phyloP scores from a whole-genome alignment of 176 grass and related monocot species.

The Zoysia japonica region DNA sequence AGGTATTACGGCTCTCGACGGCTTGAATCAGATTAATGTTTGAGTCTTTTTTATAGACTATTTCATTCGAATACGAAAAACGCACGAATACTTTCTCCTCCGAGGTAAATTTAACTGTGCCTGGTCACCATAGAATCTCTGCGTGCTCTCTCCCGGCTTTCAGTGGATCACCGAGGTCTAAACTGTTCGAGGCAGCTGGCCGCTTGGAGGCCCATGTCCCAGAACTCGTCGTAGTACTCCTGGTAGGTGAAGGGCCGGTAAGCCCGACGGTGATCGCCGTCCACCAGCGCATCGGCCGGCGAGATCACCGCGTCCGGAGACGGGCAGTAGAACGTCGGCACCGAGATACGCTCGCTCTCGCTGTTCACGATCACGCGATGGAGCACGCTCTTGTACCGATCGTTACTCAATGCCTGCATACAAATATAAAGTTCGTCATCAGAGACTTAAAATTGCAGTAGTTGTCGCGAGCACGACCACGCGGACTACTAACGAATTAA shows the following conservation, averaged over 20 bases:
- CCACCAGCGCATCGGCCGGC: constrained; percentile 52
- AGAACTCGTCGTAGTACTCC: constrained; percentile 75
- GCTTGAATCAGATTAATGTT: too few species aligned
- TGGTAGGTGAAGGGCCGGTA: constrained; percentile 78
- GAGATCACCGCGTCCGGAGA: constrained; percentile 55
- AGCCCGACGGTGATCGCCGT: constrained; percentile 43
- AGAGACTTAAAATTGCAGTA: background rate
- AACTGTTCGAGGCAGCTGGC: too few species aligned
- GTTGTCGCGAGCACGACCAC: too few species aligned
- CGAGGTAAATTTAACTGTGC: too few species aligned
- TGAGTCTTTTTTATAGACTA: too few species aligned
- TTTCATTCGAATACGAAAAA: too few species aligned
- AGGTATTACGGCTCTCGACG: too few species aligned
- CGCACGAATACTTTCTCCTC: too few species aligned
- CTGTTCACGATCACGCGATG: constrained; percentile 83
- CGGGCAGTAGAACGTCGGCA: constrained; percentile 87
- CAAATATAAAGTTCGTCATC: background rate
- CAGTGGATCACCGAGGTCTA: too few species aligned
- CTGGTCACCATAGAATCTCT: too few species aligned
- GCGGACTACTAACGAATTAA: background rate
- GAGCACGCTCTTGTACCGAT: constrained; percentile 74
- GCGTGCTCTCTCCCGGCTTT: too few species aligned
- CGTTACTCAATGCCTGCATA: constrained; percentile 74
- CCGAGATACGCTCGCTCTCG: constrained; percentile 76
- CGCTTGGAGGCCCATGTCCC: constrained; percentile 32